Evolutionary conservation across 106 monocot species (phyloP), one percentile per base, ranked within the genome.

Genomic region (Agapanthus africanus): DNA sequence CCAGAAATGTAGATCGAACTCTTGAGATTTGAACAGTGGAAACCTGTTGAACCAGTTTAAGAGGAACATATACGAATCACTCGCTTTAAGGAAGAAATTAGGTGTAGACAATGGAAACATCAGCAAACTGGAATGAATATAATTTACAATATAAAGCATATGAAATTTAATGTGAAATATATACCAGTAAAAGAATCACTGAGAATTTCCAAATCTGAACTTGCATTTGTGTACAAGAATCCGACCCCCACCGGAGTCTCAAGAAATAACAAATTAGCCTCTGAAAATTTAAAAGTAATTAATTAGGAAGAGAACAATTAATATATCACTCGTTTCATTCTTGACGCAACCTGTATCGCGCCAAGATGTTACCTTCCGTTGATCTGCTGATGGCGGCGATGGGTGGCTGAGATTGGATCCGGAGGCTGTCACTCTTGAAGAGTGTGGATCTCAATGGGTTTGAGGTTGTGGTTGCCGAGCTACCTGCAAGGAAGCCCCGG

Each of bases 241-340:
- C 90, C 90, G 2, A 90, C 90, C 35, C 90, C 90, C 47, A 90
- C 80, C 40, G 90, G 90, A 14, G 90, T 78, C 67, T 90, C 90
- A 40, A 90, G 27, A 54, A 90, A 90, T 31, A 85, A 46, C 39
- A 85, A 64, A 66, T 85, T 85, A 15, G 85, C 85, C 52, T 85
- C 85, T 85, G 71, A 40, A 66, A 66, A 63, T 66, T n/a, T n/a
- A n/a, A n/a, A n/a, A n/a, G n/a, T n/a, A n/a, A n/a, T n/a, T n/a
- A n/a, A n/a, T n/a, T n/a, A n/a, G n/a, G n/a, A n/a, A n/a, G n/a
- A n/a, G n/a, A n/a, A n/a, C n/a, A n/a, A n/a, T n/a, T n/a, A n/a
- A n/a, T n/a, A n/a, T n/a, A n/a, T n/a, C n/a, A n/a, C n/a, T n/a
- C n/a, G n/a, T n/a, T n/a, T n/a, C n/a, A n/a, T n/a, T n/a, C n/a